Percentiles rank a stretch among this genome's conserved stretches.
Conservation (phyloP, 768 basidiomycete genomes). For the Rhodotorula graminis region DNA sequence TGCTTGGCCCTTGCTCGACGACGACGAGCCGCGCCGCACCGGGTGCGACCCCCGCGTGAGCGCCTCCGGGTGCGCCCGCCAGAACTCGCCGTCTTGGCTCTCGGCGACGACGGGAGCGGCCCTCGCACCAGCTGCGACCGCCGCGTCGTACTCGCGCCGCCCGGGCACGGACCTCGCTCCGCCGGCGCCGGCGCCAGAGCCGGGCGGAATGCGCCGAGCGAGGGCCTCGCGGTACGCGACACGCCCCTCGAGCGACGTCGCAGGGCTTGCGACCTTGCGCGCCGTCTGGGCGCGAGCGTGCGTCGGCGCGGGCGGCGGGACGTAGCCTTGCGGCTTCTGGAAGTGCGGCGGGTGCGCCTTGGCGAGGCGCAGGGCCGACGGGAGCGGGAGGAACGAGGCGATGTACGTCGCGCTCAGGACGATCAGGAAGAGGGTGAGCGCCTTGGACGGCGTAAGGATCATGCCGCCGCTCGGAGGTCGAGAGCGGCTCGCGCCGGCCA, state of each 20-base stretch:
- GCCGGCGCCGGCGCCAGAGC: no score
- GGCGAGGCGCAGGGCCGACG: not conserved
- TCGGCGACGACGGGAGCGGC: no score
- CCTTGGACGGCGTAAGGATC: slow-evolving; percentile 12
- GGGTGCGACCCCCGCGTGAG: not conserved
- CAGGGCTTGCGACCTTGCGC: not conserved
- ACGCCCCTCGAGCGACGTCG: not conserved
- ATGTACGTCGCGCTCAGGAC: slow-evolving; percentile 15
- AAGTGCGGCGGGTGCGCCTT: not conserved
- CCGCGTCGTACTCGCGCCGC: slow-evolving; percentile 3
- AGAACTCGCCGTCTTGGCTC: slow-evolving; percentile 9
- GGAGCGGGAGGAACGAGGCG: slow-evolving; percentile 4
- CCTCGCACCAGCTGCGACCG: not conserved
- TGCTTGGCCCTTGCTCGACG: not conserved
- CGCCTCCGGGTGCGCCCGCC: slow-evolving; percentile 16
- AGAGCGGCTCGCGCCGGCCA: not conserved
- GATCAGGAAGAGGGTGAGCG: slow-evolving; percentile 13
- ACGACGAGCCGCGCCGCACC: slow-evolving; percentile 12
- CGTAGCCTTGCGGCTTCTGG: not conserved
- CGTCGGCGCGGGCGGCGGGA: not conserved
- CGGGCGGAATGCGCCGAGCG: no score
- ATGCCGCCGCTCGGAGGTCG: not conserved
- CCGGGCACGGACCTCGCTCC: no score
- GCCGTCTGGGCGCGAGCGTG: not conserved
- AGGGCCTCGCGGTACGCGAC: not conserved